These are phyloP conservation scores for Fusarium odoratissimum DNA, from an alignment of 2,329 filamentous ascomycete species.

Conservation along the genomic window DNA sequence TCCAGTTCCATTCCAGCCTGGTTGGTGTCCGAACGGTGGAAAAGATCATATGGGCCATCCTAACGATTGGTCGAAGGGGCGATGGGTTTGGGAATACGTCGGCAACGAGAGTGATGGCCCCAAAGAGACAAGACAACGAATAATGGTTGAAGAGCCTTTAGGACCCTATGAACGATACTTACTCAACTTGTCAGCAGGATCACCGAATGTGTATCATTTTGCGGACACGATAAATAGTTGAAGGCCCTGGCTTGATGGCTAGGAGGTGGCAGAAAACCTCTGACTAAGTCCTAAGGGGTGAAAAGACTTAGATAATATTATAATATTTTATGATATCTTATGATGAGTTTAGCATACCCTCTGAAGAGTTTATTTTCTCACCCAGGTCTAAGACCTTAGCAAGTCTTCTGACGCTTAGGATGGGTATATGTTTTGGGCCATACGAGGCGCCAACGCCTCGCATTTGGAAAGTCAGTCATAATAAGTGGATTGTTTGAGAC, in stretches of 20 bases:
- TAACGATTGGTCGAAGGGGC: slow-evolving; percentile 45
- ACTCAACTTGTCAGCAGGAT: slow-evolving; percentile 57
- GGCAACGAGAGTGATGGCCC: slow-evolving; percentile 58
- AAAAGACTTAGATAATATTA: background rate
- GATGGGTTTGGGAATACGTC: slow-evolving; percentile 67
- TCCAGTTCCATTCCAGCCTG: slow-evolving; percentile 50
- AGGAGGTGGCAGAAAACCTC: background rate
- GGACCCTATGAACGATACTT: slow-evolving; percentile 65
- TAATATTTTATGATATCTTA: background rate
- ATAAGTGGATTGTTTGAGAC: background rate
- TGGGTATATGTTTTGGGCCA: background rate
- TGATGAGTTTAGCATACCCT: background rate
- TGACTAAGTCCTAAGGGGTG: background rate
- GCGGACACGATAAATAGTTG: slow-evolving; percentile 46
- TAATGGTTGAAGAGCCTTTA: slow-evolving; percentile 64
- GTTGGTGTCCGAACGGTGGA: slow-evolving; percentile 47
- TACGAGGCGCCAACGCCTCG: background rate
- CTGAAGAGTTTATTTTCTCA: background rate
- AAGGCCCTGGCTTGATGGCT: background rate
- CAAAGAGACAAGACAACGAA: slow-evolving; percentile 50
- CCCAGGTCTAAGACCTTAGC: background rate
- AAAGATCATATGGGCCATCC: slow-evolving; percentile 39
- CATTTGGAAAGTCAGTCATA: background rate
- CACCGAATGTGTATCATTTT: slow-evolving; percentile 57
- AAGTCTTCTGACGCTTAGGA: background rate